Evolutionary conservation across 1,284 basidiomycete species (phyloP), one percentile per base, ranked within the genome.

Genomic region (Cronartium ribicola): DNA sequence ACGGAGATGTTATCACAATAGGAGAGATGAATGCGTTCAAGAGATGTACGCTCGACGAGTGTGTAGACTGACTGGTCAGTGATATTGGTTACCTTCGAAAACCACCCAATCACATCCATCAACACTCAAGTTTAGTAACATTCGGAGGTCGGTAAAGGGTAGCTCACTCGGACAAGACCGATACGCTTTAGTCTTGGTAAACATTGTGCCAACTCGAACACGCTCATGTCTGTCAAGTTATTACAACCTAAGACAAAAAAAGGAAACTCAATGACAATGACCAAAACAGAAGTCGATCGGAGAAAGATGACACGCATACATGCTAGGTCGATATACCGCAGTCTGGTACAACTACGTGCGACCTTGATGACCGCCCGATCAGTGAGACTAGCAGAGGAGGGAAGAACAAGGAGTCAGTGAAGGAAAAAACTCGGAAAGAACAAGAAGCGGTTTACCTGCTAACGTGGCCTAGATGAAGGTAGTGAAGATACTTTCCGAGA

Each of bases 1-100:
- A 98, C 91, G 4, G 90, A 88, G 76, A 99, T 90, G 78, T 96
- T 92, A 79, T 97, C 92, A 82, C 96, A 99, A 81, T 98, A 98
- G 1, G 93, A 96, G 36, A 99, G 84, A 81, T 99, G 96, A 41
- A 99, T 92, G 44, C 96, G 88, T 80, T 99, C 96, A 29, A 98
- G 85, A 40, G 79, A 80, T 1, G 92, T 91, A 7, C 85, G 81
- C 59, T 84, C 83, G 3, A 89, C 91, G 8, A 99, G 86, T 0
- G 92, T 86, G 79, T 91, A 91, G 39, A 98, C 89, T 0, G 92
- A 92, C 79, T 92, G 88, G 79, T 98, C 95, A 2, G 96, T 98
- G 68, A 99, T 84, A 78, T 94, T 92, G 79, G 85, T 87, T 65
- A 95, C 93, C 90, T 77, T 86, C 85, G 29, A 29, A 64, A 0